Evolutionary conservation across 2,329 filamentous ascomycete genomes (phyloP).

Genomic region (Fusarium sp.): DNA sequence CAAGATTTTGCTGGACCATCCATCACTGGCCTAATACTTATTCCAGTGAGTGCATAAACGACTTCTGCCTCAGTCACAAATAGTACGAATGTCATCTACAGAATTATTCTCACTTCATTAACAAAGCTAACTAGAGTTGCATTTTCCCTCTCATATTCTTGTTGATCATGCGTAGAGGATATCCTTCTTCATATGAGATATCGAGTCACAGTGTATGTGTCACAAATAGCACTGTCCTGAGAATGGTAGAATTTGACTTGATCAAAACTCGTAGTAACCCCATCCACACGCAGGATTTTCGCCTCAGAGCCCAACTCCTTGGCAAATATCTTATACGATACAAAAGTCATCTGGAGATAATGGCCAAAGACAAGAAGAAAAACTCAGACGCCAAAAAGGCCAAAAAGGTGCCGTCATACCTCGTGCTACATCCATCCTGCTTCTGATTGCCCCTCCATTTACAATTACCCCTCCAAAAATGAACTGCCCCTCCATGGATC

Average conservation of each 20-base stretch:
- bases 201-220: slow-evolving; percentile 8
- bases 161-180: neutral
- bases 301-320: slow-evolving; percentile 25
- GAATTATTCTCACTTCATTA: too few species aligned
- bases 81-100: too few species aligned
- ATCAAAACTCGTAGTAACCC: slow-evolving; percentile 46
- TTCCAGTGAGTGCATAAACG: too few species aligned
- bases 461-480: slow-evolving; percentile 39
- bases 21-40: too few species aligned
- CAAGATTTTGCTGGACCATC: too few species aligned
- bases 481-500: slow-evolving; percentile 33
- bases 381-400: slow-evolving; percentile 64
- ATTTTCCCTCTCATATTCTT: neutral
- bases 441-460: slow-evolving; percentile 31
- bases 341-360: slow-evolving; percentile 42
- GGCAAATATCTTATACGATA: slow-evolving; percentile 11
- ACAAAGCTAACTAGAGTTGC: too few species aligned
- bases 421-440: slow-evolving; percentile 16
- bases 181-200: neutral
- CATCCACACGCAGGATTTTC: slow-evolving; percentile 48
- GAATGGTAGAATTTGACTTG: slow-evolving; percentile 48
- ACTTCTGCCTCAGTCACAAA: too few species aligned
- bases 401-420: slow-evolving; percentile 58
- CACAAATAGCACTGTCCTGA: slow-evolving; percentile 32
- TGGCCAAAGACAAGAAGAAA: slow-evolving; percentile 70